These are phyloP conservation scores for Auricularia cornea DNA, from an alignment of 768 basidiomycete genomes.

Conservation along the genomic window DNA sequence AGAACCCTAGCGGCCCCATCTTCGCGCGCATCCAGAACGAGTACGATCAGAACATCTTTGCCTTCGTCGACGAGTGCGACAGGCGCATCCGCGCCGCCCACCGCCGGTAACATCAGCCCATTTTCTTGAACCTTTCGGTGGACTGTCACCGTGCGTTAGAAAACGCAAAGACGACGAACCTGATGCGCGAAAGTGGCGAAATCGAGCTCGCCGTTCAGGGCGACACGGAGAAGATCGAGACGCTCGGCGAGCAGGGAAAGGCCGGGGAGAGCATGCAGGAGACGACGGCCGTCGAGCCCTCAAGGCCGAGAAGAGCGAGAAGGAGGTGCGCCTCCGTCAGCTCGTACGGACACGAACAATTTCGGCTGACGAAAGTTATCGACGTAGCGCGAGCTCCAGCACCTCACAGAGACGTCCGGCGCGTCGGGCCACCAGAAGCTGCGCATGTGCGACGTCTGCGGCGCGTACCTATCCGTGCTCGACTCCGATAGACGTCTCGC, in stretches of 20 bases:
- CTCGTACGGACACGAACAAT: no score
- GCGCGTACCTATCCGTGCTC: conserved; percentile 95
- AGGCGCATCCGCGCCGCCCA: conserved; percentile 90
- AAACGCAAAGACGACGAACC: conserved; percentile 96
- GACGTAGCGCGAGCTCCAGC: conserved; percentile 81
- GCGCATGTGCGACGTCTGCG: conserved; percentile 99
- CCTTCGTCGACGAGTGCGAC: conserved; percentile 98
- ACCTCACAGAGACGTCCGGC: conserved; percentile 94
- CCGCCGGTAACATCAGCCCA: no score
- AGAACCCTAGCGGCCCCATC: conserved; percentile 68
- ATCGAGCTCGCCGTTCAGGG: conserved; percentile 98
- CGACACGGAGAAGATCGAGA: conserved; percentile 96
- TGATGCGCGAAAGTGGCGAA: conserved; percentile 99
- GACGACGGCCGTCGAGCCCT: conserved; percentile 96
- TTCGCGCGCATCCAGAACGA: conserved; percentile 87
- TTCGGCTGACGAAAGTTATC: conserved; percentile 2
- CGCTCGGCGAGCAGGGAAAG: conserved; percentile 91
- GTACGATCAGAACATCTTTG: conserved; percentile 91
- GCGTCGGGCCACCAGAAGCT: conserved; percentile 99
- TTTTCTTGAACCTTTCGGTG: no score
- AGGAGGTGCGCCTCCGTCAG: conserved; percentile 57
- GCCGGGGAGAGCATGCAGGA: conserved; percentile 99
- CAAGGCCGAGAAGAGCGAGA: conserved; percentile 91
- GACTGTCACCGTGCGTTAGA: conserved; percentile 48
- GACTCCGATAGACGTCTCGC: conserved; percentile 98